Conservation (phyloP, 495 filamentous ascomycete species). For the Sporormia fimetaria region DNA sequence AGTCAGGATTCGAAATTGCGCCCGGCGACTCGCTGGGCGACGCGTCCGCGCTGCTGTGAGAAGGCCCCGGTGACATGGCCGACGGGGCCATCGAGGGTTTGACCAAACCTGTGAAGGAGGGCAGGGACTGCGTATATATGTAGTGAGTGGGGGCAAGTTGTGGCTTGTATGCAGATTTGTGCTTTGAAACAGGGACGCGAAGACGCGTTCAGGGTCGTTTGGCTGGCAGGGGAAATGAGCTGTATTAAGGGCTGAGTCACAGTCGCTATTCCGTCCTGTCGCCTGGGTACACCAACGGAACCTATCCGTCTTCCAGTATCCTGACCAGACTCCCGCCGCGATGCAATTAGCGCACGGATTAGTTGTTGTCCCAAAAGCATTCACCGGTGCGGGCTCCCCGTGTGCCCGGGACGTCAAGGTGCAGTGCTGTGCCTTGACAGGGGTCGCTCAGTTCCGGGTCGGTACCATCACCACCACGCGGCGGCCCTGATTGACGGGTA, state of each 20-base stretch:
- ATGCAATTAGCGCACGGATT: too few species aligned
- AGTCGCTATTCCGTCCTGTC: conserved; percentile 11
- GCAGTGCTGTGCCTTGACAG: too few species aligned
- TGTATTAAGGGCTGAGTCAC: conserved; percentile 19
- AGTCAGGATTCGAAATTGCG: conserved; percentile 4
- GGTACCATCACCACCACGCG: too few species aligned
- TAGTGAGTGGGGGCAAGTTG: conserved; percentile 4
- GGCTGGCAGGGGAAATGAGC: conserved; percentile 5
- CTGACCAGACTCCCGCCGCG: conserved; percentile 1
- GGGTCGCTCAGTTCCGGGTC: too few species aligned
- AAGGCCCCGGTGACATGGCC: conserved; percentile 11
- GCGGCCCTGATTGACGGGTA: too few species aligned
- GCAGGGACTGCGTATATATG: conserved; percentile 12
- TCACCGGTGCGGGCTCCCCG: too few species aligned
- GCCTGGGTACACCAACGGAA: not conserved
- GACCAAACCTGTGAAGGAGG: not conserved
- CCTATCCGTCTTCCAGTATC: conserved; percentile 5
- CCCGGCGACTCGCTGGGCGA: conserved; percentile 21
- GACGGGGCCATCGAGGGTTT: conserved; percentile 2
- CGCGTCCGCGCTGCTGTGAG: conserved; percentile 9
- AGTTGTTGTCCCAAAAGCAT: too few species aligned
- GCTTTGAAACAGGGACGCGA: conserved; percentile 18
- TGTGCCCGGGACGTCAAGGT: too few species aligned
- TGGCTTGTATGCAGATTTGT: conserved; percentile 17
- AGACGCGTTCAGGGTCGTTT: conserved; percentile 1